Evolutionary conservation across 495 filamentous ascomycete species (phyloP).

Genomic region (Xylaria sp.): DNA sequence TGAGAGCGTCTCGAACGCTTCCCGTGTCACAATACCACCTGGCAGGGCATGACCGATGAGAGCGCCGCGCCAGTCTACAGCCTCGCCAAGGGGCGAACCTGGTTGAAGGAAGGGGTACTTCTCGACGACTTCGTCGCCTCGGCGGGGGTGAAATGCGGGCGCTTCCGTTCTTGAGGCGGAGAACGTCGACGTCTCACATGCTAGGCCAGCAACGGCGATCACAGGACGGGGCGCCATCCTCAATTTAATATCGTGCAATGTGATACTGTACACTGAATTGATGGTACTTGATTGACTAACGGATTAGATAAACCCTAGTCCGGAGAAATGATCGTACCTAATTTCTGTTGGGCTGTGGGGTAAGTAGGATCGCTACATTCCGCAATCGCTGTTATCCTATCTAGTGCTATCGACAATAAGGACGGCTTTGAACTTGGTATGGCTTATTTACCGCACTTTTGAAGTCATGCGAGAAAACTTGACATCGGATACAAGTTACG

Average conservation of each 20-base stretch:
- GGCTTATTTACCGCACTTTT: background rate
- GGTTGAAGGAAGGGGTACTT: conserved; percentile 56
- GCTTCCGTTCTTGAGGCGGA: conserved; percentile 59
- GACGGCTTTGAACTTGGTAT: background rate
- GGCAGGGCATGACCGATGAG: conserved; percentile 64
- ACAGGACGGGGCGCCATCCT: conserved; percentile 47
- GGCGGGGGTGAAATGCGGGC: conserved; percentile 59
- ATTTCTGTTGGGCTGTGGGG: background rate
- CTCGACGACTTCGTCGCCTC: conserved; percentile 53
- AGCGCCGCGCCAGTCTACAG: conserved; percentile 58
- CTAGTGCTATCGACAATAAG: background rate
- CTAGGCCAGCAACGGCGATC: conserved; percentile 62
- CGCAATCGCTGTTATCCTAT: background rate
- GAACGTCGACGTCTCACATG: conserved; percentile 64
- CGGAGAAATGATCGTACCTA: background rate
- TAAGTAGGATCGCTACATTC: background rate
- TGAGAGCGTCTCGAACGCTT: conserved; percentile 56
- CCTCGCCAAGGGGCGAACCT: conserved; percentile 49
- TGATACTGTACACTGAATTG: background rate
- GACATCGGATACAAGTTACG: background rate
- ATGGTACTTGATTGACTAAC: background rate
- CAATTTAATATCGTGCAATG: background rate
- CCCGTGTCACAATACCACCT: conserved; percentile 57
- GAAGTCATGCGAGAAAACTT: background rate
- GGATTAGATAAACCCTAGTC: background rate